Conservation (phyloP, 495 filamentous ascomycete species). For the Geopyxis carbonaria region DNA sequence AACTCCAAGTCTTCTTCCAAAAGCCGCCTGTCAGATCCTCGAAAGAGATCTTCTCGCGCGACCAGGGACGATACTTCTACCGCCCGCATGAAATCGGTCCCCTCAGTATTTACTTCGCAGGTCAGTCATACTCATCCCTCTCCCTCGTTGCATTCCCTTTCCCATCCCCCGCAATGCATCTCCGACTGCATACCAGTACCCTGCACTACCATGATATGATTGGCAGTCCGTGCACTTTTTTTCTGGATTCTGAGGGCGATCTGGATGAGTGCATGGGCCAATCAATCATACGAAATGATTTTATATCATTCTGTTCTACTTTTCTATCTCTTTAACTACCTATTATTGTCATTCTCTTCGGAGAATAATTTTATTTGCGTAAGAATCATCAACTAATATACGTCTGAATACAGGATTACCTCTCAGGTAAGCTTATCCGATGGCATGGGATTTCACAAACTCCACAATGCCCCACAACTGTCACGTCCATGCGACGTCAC, state of each 20-base stretch:
- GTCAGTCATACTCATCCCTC: slow-evolving; percentile 31
- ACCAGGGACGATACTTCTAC: neutral
- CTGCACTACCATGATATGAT: too few relatives aligned
- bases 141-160: slow-evolving; percentile 6
- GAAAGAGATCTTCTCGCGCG: neutral
- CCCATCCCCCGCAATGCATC: slow-evolving; percentile 5
- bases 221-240: too few relatives aligned
- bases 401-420: slow-evolving; percentile 53
- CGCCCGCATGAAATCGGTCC: slow-evolving; percentile 87
- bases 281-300: too few relatives aligned
- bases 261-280: too few relatives aligned
- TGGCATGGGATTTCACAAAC: neutral
- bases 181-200: too few relatives aligned
- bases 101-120: slow-evolving; percentile 92
- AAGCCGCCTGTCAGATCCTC: slow-evolving; percentile 21
- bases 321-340: too few relatives aligned
- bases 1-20: slow-evolving; percentile 12
- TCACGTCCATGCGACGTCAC: slow-evolving; percentile 22
- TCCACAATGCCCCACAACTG: slow-evolving; percentile 5
- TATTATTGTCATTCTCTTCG: too few relatives aligned
- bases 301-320: too few relatives aligned
- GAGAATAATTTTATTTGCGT: too few relatives aligned
- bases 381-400: too few relatives aligned
- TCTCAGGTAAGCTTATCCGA: slow-evolving; percentile 51
- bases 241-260: too few relatives aligned